These are phyloP conservation scores for Cutaneotrichosporon cyanovorans DNA, from an alignment of 1,284 basidiomycete species.

Conservation along the genomic window DNA sequence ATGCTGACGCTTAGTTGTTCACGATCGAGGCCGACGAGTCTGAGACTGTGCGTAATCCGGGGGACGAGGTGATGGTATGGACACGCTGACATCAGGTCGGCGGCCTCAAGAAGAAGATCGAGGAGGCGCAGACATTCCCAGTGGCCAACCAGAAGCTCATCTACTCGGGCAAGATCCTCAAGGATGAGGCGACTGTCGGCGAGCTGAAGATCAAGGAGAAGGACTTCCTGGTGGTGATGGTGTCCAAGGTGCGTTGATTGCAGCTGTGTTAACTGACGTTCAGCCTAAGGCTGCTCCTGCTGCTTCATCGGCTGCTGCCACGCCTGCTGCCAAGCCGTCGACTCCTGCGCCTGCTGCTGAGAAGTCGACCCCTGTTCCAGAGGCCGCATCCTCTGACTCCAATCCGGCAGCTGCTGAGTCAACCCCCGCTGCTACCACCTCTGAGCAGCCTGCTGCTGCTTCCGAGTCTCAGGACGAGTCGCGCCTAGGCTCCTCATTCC, in stretches of 20 bases:
- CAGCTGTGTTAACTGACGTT: slow-evolving; percentile 1
- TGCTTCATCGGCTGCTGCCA: slow-evolving; percentile 35
- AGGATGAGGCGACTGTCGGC: slow-evolving; percentile 80
- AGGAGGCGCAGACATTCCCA: slow-evolving; percentile 54
- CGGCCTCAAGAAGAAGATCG: slow-evolving; percentile 79
- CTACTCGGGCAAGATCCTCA: slow-evolving; percentile 88
- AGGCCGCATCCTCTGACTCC: slow-evolving; percentile 28
- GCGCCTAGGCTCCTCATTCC: slow-evolving; percentile 32
- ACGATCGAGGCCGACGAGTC: slow-evolving; percentile 64
- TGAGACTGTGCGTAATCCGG: slow-evolving; percentile 53
- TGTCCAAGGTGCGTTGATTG: slow-evolving; percentile 66
- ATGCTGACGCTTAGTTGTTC: slow-evolving; percentile 50
- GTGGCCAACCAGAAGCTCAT: slow-evolving; percentile 91
- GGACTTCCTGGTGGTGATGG: slow-evolving; percentile 98
- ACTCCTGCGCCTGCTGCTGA: slow-evolving; percentile 32
- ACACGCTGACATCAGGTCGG: slow-evolving; percentile 49
- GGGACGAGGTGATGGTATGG: no score
- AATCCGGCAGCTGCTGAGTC: slow-evolving; percentile 26
- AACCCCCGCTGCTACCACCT: slow-evolving; percentile 22
- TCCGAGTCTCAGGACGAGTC: slow-evolving; percentile 13
- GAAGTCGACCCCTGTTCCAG: slow-evolving; percentile 22
- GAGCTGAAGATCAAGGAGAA: slow-evolving; percentile 94
- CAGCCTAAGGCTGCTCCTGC: slow-evolving; percentile 42
- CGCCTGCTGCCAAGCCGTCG: slow-evolving; percentile 30
- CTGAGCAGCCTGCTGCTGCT: slow-evolving; percentile 23